Conservation (phyloP, 345 rosid species). For the Eucalyptus viminalis region DNA sequence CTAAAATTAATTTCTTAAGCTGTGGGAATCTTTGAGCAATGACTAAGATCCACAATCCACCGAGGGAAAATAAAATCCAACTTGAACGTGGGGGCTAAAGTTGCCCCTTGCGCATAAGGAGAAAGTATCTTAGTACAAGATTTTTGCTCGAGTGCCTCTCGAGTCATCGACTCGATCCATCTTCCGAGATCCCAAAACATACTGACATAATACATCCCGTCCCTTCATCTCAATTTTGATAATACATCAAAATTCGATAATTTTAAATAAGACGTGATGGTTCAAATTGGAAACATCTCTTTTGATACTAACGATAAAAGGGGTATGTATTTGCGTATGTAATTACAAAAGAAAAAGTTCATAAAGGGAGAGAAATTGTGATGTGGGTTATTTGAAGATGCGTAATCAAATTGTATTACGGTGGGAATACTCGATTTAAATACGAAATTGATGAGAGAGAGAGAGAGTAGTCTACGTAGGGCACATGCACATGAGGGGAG, state of each 20-base stretch:
- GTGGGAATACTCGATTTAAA: background rate
- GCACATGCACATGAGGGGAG: background rate
- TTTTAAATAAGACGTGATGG: accelerated
- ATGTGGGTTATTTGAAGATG: background rate
- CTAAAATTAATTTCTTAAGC: background rate
- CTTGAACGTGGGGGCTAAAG: background rate
- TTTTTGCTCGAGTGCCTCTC: background rate
- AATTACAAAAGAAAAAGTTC: background rate
- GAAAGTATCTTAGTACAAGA: background rate
- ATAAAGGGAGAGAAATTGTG: background rate
- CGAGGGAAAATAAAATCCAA: background rate
- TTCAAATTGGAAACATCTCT: background rate
- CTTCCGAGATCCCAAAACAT: background rate
- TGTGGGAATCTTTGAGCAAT: background rate
- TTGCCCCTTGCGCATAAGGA: background rate
- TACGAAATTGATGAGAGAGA: background rate
- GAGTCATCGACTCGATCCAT: background rate
- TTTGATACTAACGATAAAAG: background rate
- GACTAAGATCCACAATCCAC: background rate
- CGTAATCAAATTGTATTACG: background rate
- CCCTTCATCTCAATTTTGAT: background rate
- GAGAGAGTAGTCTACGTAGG: background rate
- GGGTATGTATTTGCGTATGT: background rate
- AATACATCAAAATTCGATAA: background rate
- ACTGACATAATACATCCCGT: accelerated